Conservation (phyloP, 768 basidiomycete genomes). For the Leucocoprinus sp. region DNA sequence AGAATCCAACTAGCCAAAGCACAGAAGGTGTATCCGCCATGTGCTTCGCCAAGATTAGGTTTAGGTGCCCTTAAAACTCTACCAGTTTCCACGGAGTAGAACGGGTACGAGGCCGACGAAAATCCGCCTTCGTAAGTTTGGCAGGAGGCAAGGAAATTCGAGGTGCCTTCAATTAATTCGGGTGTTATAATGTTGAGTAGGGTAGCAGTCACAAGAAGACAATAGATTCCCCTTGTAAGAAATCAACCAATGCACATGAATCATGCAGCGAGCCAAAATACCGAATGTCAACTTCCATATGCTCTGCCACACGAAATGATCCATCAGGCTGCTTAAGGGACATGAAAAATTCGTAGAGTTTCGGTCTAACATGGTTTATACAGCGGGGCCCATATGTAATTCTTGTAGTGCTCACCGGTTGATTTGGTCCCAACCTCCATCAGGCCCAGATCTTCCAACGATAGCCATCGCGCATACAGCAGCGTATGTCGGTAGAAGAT, state of each 20-base stretch:
- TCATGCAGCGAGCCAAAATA: slow-evolving; percentile 24
- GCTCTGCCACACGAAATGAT: slow-evolving; percentile 80
- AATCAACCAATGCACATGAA: background rate
- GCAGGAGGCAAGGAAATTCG: slow-evolving; percentile 77
- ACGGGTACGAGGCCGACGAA: slow-evolving; percentile 69
- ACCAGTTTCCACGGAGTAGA: slow-evolving; percentile 30
- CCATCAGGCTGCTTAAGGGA: slow-evolving; percentile 89
- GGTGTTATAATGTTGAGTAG: slow-evolving; percentile 85
- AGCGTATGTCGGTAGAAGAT: slow-evolving; percentile 87
- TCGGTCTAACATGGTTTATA: slow-evolving; percentile 36
- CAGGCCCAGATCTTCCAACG: slow-evolving; percentile 61
- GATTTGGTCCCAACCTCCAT: slow-evolving; percentile 82
- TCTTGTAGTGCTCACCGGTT: slow-evolving; percentile 45
- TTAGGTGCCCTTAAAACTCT: slow-evolving; percentile 36
- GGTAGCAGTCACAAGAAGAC: slow-evolving; percentile 75
- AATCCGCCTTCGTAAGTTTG: slow-evolving; percentile 99
- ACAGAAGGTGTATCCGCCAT: slow-evolving; percentile 97
- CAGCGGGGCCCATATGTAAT: background rate
- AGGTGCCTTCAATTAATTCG: slow-evolving; percentile 68
- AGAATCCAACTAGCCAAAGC: slow-evolving; percentile 80
- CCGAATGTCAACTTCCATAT: slow-evolving; percentile 94
- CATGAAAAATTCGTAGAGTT: slow-evolving; percentile 85
- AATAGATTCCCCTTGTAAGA: slow-evolving; percentile 78
- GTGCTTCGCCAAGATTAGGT: slow-evolving; percentile 88
- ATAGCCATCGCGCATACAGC: slow-evolving; percentile 79